Percentiles rank a stretch among this genome's conserved stretches.
These are phyloP conservation scores for Phalaenopsis hybrid DNA, from an alignment of 116 monocot species.

Conservation along the genomic window DNA sequence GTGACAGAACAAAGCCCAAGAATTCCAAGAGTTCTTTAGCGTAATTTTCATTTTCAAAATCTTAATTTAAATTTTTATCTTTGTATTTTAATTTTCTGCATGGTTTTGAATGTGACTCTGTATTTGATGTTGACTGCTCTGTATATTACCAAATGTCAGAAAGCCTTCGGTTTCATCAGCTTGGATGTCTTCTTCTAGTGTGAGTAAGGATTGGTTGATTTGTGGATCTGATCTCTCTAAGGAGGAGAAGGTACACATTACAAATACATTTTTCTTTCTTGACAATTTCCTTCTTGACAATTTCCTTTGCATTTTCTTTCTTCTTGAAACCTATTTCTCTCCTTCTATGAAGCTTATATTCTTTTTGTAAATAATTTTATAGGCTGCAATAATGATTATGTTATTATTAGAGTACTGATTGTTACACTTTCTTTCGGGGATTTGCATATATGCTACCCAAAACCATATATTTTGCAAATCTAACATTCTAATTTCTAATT, in stretches of 20 bases:
- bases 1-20: slow-evolving; percentile 36
- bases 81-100: slow-evolving; percentile 16
- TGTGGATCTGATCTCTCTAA: slow-evolving; percentile 67
- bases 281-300: no score
- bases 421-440: no score
- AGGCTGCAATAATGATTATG: neutral
- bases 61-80: neutral
- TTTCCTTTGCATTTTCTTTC: no score
- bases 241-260: slow-evolving; percentile 36
- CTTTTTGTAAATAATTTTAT: neutral
- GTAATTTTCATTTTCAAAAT: neutral
- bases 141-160: slow-evolving; percentile 8
- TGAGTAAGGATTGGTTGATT: slow-evolving; percentile 40
- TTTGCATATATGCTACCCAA: no score
- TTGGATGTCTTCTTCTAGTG: slow-evolving; percentile 30
- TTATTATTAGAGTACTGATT: neutral
- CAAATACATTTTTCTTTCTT: neutral
- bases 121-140: neutral
- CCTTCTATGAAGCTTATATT: neutral
- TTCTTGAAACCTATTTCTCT: no score
- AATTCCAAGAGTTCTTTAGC: slow-evolving; percentile 16
- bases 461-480: no score
- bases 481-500: no score
- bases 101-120: neutral
- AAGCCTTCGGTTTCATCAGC: neutral